Base-by-base conservation (phyloP, 768 basidiomycete genomes). In the Russula sp. region DNA sequence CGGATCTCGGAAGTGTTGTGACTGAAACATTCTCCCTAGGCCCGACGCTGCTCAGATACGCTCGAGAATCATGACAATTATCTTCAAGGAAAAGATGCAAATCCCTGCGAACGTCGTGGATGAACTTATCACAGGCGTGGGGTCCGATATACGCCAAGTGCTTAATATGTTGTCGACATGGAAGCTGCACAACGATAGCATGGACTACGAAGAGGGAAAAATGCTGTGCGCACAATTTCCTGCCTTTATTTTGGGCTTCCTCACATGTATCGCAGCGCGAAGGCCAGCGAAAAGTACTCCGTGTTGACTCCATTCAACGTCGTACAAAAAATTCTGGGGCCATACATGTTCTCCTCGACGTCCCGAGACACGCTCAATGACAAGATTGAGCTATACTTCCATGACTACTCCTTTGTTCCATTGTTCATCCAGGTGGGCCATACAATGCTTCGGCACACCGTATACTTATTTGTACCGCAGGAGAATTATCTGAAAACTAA, bases 101-200 rank as follows among this genome's bases (percentile, higher is more conserved):
- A 79, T 98, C n/a, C 89, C 92, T 0, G 85, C 87, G 0, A 92
- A 92, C 63, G 96, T 95, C 48, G 75, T 98, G 38, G 97, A 99
- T 71, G 92, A 97, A 73, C 88, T 99, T 36, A 84, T 98, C 62
- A 75, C 78, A 2, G 91, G 96, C 5, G 82, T 94, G 2, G 92
- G 97, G 70, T 96, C 95, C 2, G 97, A 99, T 75, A 96, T 99
- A 63, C 90, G 97, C 3, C 96, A 96, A 73, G 92, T 98, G 22
- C 77, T 99, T 64, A 98, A 98, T 74, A 98, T 99, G 94, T 79
- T 99, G 14, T 96, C 97, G 5, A 98, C 96, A 0, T 98, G 94
- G 92, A 94, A 88, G 71, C 75, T 98, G n/a, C 89, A 89, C 10
- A 88, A 79, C 66, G 74, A 81, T 61, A 80, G 83, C 2, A 92